Percentiles rank a stretch among this genome's conserved stretches.
Conservation (phyloP, 176 grass and related monocot genomes). For the Paspalum notatum region DNA sequence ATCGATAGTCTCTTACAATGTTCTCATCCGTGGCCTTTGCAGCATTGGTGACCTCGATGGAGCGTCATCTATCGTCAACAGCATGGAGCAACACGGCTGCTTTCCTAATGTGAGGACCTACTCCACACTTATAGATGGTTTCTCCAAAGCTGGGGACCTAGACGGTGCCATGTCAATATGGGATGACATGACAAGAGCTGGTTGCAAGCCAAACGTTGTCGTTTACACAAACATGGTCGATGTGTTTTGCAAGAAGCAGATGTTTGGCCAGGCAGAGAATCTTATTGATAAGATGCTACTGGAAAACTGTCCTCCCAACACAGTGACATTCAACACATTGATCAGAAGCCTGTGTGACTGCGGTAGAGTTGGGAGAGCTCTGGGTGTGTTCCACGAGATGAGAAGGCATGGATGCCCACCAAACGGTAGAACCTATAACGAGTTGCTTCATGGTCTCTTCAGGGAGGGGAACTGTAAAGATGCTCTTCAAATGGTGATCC, state of each 20-base stretch:
- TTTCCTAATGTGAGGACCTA: slow-evolving; percentile 70
- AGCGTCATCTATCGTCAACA: slow-evolving; percentile 51
- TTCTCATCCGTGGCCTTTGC: slow-evolving; percentile 80
- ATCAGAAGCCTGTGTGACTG: slow-evolving; percentile 72
- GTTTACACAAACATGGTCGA: slow-evolving; percentile 82
- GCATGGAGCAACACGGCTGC: slow-evolving; percentile 56
- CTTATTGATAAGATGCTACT: slow-evolving; percentile 60
- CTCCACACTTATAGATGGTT: slow-evolving; percentile 66
- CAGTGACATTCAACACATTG: slow-evolving; percentile 74
- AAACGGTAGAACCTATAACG: slow-evolving; percentile 70
- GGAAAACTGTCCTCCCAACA: slow-evolving; percentile 72
- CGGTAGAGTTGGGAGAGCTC: slow-evolving; percentile 56
- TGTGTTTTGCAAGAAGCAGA: slow-evolving; percentile 66
- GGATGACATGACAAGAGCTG: slow-evolving; percentile 60
- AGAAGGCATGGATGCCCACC: slow-evolving; percentile 53
- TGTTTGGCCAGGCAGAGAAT: slow-evolving; percentile 78
- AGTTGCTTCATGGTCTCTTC: slow-evolving; percentile 74
- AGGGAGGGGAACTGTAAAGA: slow-evolving; percentile 49
- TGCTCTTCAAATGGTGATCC: slow-evolving; percentile 54
- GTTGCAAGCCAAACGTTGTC: slow-evolving; percentile 85
- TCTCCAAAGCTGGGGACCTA: slow-evolving; percentile 61
- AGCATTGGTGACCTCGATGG: slow-evolving; percentile 43
- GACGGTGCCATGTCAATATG: slow-evolving; percentile 71
- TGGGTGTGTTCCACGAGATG: slow-evolving; percentile 67
- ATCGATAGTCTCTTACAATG: slow-evolving; percentile 66